Conservation (phyloP, 2,329 filamentous ascomycete genomes). For the Ceratocystis destructans region DNA sequence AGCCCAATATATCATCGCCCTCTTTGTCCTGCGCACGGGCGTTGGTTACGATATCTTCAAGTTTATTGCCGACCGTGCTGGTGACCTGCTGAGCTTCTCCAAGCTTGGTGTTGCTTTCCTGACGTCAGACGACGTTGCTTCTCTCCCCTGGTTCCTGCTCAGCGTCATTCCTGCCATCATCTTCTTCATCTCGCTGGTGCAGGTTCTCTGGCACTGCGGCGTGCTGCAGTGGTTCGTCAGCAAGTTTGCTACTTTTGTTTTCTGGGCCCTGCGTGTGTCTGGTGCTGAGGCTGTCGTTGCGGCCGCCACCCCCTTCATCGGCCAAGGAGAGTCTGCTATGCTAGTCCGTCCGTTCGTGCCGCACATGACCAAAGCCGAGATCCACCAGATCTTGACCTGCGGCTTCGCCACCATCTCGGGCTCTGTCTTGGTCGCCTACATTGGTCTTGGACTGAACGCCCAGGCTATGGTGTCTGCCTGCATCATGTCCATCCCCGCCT, state of each 20-base stretch:
- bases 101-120: slow-evolving; percentile 60
- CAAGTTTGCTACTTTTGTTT: slow-evolving; percentile 83
- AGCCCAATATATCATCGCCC: slow-evolving; percentile 71
- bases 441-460: slow-evolving; percentile 66
- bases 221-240: slow-evolving; percentile 78
- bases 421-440: slow-evolving; percentile 74
- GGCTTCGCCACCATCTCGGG: slow-evolving; percentile 89
- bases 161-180: slow-evolving; percentile 80
- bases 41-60: slow-evolving; percentile 84
- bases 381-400: slow-evolving; percentile 86
- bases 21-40: slow-evolving; percentile 72
- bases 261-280: slow-evolving; percentile 75
- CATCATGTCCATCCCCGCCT: slow-evolving; percentile 91
- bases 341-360: slow-evolving; percentile 76
- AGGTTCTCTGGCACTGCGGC: slow-evolving; percentile 68
- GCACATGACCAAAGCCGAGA: slow-evolving; percentile 71
- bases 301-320: slow-evolving; percentile 84
- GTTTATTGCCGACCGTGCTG: slow-evolving; percentile 67
- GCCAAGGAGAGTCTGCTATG: slow-evolving; percentile 89
- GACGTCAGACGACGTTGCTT: slow-evolving; percentile 31
- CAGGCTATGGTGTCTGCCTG: slow-evolving; percentile 81
- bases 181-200: slow-evolving; percentile 89
- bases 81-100: slow-evolving; percentile 62
- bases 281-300: slow-evolving; percentile 90
- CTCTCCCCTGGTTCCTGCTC: slow-evolving; percentile 54